These are phyloP conservation scores for Clonostachys solani DNA, from an alignment of 2,329 filamentous ascomycete species.

Conservation along the genomic window DNA sequence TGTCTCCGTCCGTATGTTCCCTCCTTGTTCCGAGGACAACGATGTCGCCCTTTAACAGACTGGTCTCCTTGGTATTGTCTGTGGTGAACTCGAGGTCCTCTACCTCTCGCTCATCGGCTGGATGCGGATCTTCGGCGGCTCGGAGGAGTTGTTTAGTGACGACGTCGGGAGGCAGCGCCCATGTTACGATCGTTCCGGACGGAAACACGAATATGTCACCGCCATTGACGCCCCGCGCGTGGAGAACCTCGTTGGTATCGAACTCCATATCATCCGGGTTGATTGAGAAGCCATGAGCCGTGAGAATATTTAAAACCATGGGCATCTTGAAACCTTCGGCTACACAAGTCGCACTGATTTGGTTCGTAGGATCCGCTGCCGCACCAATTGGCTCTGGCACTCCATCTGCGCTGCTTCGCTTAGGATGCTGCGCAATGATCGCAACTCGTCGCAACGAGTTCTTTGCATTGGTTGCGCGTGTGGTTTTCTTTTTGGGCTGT, in stretches of 20 bases:
- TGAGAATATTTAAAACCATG: constrained; percentile 50
- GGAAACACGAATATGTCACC: constrained; percentile 96
- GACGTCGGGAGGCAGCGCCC: constrained; percentile 77
- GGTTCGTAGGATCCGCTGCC: constrained; percentile 16
- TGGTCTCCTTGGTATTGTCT: constrained; percentile 68
- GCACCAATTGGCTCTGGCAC: background rate
- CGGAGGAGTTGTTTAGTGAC: constrained; percentile 70
- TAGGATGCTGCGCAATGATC: constrained; percentile 71
- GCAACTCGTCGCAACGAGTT: constrained; percentile 81
- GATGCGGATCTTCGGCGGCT: constrained; percentile 72
- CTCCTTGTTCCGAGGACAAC: constrained; percentile 81
- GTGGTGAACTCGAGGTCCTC: constrained; percentile 87
- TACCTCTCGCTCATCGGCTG: constrained; percentile 66
- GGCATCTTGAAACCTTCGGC: constrained; percentile 63
- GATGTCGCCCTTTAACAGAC: constrained; percentile 78
- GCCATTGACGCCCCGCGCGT: constrained; percentile 55
- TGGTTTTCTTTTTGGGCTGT: constrained; percentile 38
- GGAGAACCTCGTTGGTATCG: constrained; percentile 57
- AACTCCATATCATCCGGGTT: constrained; percentile 60
- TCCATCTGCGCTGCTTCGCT: constrained; percentile 26
- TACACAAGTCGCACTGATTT: constrained; percentile 56
- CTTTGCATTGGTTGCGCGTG: constrained; percentile 46
- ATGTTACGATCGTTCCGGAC: constrained; percentile 88
- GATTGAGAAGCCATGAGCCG: constrained; percentile 54
- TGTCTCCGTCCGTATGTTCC: constrained; percentile 37